A percentile compares a stretch with the other conserved stretches of the same genome.
phyloP scores from a whole-genome alignment of 495 filamentous ascomycete genomes.

The Penicillium antarcticum region DNA sequence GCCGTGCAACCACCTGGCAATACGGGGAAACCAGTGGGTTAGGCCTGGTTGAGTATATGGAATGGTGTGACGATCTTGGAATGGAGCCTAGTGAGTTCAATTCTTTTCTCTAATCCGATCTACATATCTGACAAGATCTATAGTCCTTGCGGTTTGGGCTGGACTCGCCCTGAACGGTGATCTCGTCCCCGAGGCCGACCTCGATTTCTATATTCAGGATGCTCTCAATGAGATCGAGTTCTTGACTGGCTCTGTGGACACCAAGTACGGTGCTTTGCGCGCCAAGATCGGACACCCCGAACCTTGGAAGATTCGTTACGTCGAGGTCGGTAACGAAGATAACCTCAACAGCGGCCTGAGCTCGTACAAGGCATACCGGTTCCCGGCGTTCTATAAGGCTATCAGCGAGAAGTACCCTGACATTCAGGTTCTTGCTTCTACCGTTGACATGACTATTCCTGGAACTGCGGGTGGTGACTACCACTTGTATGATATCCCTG shows the following conservation, averaged over 20 bases:
- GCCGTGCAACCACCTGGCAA: slow-evolving; percentile 57
- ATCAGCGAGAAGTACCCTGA: slow-evolving; percentile 47
- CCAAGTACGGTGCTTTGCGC: slow-evolving; percentile 41
- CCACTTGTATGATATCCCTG: slow-evolving; percentile 48
- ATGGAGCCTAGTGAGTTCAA: slow-evolving; percentile 46
- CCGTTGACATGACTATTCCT: slow-evolving; percentile 36
- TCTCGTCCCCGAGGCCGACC: slow-evolving; percentile 24
- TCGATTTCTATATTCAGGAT: slow-evolving; percentile 47
- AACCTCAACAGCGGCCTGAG: slow-evolving; percentile 35
- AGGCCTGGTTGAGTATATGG: slow-evolving; percentile 59
- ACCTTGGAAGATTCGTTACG: slow-evolving; percentile 45
- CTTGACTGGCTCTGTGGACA: slow-evolving; percentile 32
- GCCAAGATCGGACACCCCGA: slow-evolving; percentile 44
- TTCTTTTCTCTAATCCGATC: background rate
- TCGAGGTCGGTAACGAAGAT: slow-evolving; percentile 59
- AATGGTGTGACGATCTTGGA: slow-evolving; percentile 62
- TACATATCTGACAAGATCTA: background rate
- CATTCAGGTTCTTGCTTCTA: slow-evolving; percentile 46
- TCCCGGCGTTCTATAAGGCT: slow-evolving; percentile 42
- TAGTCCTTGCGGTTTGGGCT: slow-evolving; percentile 55
- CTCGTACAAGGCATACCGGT: slow-evolving; percentile 45
- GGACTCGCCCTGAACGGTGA: slow-evolving; percentile 59
- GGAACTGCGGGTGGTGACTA: slow-evolving; percentile 42
- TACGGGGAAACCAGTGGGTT: slow-evolving; percentile 58
- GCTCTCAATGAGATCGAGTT: slow-evolving; percentile 64